Evolutionary conservation across 805 yeast species (phyloP).

Genomic region (Saturnispora besseyi): DNA sequence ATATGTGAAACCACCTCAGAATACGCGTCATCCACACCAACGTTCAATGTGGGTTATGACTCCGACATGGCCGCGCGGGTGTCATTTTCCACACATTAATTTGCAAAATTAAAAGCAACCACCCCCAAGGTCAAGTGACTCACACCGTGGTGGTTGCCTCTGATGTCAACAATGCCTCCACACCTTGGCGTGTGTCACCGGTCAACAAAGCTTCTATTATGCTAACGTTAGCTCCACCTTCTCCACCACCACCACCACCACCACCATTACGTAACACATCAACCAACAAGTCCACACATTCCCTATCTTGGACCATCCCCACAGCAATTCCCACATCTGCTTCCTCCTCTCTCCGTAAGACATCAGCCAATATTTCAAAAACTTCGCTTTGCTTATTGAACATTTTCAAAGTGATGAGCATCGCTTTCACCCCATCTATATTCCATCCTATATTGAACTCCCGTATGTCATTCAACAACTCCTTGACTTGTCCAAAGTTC

Average conservation of each 20-base stretch:
- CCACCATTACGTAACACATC: no score
- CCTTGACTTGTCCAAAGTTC: background rate
- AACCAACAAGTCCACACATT: no score
- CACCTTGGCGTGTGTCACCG: no score
- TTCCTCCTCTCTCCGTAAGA: background rate
- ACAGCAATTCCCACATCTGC: background rate
- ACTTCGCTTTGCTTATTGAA: background rate
- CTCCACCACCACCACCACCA: no score
- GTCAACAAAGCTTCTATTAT: no score
- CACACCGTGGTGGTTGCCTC: no score
- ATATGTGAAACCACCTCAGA: background rate
- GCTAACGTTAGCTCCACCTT: no score
- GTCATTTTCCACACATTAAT: no score
- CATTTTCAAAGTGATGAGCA: background rate
- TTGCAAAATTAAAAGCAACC: background rate
- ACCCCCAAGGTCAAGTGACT: background rate
- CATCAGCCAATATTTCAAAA: background rate
- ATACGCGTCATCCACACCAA: no score
- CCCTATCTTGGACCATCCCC: no score
- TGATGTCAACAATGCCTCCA: no score
- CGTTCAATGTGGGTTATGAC: background rate
- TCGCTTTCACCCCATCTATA: slow-evolving; percentile 1
- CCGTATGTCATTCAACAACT: background rate
- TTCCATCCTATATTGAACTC: background rate
- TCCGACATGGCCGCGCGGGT: slow-evolving; percentile 4